These are phyloP conservation scores for Anthoceros angustus DNA, from an alignment of 225 moss, liverwort and hornwort genomes.

Conservation along the genomic window DNA sequence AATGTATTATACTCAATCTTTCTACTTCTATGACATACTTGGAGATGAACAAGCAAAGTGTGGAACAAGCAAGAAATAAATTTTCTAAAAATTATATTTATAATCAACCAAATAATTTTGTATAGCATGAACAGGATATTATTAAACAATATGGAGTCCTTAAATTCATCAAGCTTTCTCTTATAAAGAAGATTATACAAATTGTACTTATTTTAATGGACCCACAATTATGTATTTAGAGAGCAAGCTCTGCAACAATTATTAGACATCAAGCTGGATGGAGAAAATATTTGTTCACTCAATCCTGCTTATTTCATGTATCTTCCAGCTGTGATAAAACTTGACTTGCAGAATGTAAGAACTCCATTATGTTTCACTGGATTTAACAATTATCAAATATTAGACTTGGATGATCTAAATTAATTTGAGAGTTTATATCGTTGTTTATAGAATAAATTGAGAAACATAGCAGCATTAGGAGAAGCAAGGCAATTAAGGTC, in stretches of 20 bases:
- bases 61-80: no score
- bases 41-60: no score
- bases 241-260: not conserved
- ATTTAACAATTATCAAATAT: not conserved
- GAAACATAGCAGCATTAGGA: not conserved
- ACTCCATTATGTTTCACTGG: not conserved
- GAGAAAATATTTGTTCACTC: not conserved
- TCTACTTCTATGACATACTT: no score
- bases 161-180: not conserved
- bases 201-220: not conserved
- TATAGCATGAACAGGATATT: no score
- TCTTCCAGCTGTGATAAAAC: not conserved
- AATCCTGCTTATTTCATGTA: not conserved
- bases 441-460: not conserved
- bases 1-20: not conserved
- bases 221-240: not conserved
- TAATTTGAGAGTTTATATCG: no score
- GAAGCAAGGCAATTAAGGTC: not conserved
- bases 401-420: not conserved
- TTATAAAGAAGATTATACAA: not conserved
- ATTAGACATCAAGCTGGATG: not conserved
- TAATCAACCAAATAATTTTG: no score
- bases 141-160: not conserved
- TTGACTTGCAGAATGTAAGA: conserved; percentile 3
- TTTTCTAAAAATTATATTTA: no score